A percentile compares a stretch with the other conserved stretches of the same genome.
Evolutionary conservation across 2,329 filamentous ascomycete genomes (phyloP).

Genomic region (Fusarium transvaalense): DNA sequence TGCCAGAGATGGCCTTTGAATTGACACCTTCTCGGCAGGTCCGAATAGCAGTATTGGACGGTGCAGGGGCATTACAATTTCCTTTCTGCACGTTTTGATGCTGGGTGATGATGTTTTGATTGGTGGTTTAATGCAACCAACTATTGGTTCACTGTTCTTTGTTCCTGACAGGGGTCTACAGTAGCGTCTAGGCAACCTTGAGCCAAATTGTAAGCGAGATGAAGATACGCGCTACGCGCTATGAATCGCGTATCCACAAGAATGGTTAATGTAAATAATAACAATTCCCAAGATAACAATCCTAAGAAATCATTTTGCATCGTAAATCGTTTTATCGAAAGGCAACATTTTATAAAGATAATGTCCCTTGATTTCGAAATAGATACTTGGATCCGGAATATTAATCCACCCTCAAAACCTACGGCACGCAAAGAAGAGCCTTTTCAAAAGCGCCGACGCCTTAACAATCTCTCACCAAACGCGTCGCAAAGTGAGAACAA

Average conservation of each 20-base stretch:
- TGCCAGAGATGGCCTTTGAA: no score
- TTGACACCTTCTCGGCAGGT: no score
- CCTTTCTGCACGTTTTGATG: no score
- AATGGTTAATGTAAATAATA: not conserved
- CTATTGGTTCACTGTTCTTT: not conserved
- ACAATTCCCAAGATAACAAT: not conserved
- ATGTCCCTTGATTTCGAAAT: conserved; percentile 1
- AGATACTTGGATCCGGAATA: not conserved
- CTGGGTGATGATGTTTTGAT: no score
- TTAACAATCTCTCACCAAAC: not conserved
- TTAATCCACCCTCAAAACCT: not conserved
- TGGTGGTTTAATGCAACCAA: not conserved
- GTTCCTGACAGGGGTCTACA: not conserved
- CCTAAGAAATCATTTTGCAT: not conserved
- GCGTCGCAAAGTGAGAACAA: not conserved
- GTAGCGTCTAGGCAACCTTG: not conserved
- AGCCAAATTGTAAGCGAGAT: not conserved
- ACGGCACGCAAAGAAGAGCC: not conserved
- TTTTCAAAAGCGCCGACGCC: conserved; percentile 3
- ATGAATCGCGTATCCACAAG: not conserved
- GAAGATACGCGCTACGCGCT: not conserved
- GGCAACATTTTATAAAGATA: not conserved
- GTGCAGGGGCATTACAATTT: no score
- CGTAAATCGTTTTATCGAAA: not conserved
- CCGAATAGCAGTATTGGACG: no score